Base-by-base conservation (phyloP, 805 yeast species). In the Kodamaea jinghongensis region DNA sequence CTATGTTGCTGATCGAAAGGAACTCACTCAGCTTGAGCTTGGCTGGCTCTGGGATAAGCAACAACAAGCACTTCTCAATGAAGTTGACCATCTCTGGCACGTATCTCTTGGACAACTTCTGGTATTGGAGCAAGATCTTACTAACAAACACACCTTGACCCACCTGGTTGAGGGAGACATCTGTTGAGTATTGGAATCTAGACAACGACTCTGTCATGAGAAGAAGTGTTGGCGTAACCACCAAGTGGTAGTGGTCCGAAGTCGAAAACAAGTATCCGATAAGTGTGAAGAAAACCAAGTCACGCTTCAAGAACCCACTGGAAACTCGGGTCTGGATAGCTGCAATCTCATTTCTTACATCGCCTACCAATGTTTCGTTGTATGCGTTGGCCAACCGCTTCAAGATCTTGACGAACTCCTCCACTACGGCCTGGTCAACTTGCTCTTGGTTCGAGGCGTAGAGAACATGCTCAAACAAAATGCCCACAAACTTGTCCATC, bases 161-260 rank as follows among this genome's bases (percentile, higher is more conserved):
- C 4, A 82, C 47, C 31, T 65, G 68, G 17, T 58, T 58, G 17
- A 76, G 44, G 4, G 70, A 54, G 6, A 47, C 44, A 4, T 57
- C 56, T 4, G 56, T 53, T 38, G 81, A 79, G 34, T 51, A 48
- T 13, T 51, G 48, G 17, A 61, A 50, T 5, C 41, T 45, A 4
- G 60, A 50, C 40, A 91, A 63, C 10, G 78, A 68, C 59, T 87
- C 91, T 35, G 83, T 76, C 69, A 88, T 78, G 28, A 87, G 63
- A 25, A 93, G 75, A 22, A 78, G 66, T 2, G 91, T 75, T 3
- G 97, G 96, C 0, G 96, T 90, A 4, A 82, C 90, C 8, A 93
- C 84, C 43, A 89, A 71, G 68, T 93, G 99, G 63, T 86, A 91
- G 56, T 88, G 90, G 68, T 93, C 99, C 0, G 99, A 93, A 1